Percentiles rank a stretch among this genome's conserved stretches.
phyloP scores from a whole-genome alignment of 2,329 filamentous ascomycete genomes.

The Juglanconis sp. region DNA sequence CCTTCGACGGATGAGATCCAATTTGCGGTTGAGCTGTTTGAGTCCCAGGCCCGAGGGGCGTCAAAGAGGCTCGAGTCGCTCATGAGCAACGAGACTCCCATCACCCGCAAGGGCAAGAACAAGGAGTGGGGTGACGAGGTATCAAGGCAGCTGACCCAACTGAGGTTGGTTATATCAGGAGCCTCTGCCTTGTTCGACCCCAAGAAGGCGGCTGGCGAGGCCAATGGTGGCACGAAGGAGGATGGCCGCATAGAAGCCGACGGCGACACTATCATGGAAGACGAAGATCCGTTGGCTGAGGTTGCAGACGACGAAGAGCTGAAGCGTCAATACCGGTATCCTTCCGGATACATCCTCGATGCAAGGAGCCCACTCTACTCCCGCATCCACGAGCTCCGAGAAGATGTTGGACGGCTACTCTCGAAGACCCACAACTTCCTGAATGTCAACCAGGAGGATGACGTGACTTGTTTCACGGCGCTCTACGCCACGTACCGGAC shows the following conservation, averaged over 20 bases:
- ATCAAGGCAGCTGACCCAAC: constrained; percentile 79
- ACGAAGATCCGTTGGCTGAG: constrained; percentile 55
- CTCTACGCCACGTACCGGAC: constrained; percentile 89
- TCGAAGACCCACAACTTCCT: constrained; percentile 85
- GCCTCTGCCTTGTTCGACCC: constrained; percentile 88
- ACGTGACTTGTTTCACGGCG: constrained; percentile 91
- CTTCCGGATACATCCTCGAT: constrained; percentile 78
- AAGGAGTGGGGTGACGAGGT: constrained; percentile 99
- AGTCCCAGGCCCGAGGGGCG: constrained; percentile 75
- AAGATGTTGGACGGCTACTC: constrained; percentile 74
- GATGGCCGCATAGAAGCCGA: constrained; percentile 53
- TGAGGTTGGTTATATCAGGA: constrained; percentile 86
- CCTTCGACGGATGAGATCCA: constrained; percentile 76
- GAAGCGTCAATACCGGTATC: constrained; percentile 82
- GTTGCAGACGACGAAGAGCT: constrained; percentile 77
- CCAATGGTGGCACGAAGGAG: constrained; percentile 42
- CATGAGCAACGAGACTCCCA: constrained; percentile 75
- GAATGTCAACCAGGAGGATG: constrained; percentile 81
- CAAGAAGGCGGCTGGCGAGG: constrained; percentile 59
- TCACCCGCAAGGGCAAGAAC: constrained; percentile 90
- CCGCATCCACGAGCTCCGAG: constrained; percentile 75
- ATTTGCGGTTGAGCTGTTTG: constrained; percentile 87
- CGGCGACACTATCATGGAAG: constrained; percentile 41
- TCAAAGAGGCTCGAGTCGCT: constrained; percentile 71
- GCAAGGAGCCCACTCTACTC: constrained; percentile 62